Evolutionary conservation across 2,329 filamentous ascomycete species (phyloP).

Genomic region (Macroventuria anomochaeta): DNA sequence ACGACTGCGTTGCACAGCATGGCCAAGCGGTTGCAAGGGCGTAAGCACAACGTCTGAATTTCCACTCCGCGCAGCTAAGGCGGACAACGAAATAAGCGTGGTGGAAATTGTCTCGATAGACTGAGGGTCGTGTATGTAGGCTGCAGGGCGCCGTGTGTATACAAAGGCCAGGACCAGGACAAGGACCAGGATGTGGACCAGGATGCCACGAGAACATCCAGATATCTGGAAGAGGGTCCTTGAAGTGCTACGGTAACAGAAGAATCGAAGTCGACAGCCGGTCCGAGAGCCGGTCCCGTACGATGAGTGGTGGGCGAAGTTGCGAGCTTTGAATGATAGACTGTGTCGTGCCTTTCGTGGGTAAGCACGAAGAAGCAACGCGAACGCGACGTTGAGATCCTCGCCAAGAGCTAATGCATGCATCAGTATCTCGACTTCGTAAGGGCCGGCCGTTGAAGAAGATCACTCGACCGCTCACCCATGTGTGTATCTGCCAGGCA

Average conservation of each 20-base stretch:
- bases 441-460: background rate
- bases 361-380: slow-evolving; percentile 1
- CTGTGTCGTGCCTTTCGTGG: background rate
- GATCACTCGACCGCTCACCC: background rate
- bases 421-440: slow-evolving; percentile 1
- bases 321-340: background rate
- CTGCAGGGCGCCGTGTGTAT: slow-evolving; percentile 11
- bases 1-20: slow-evolving; percentile 11
- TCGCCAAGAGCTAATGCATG: background rate
- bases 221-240: background rate
- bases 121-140: background rate
- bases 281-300: background rate
- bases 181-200: background rate
- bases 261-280: slow-evolving; percentile 3
- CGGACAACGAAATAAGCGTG: background rate
- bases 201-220: slow-evolving; percentile 19
- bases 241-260: slow-evolving; percentile 15
- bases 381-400: background rate
- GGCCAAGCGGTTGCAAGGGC: slow-evolving; percentile 2
- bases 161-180: background rate
- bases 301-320: background rate
- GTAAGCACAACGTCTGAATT: slow-evolving; percentile 1
- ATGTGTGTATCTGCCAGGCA: background rate
- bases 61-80: background rate
- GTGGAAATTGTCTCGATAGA: slow-evolving; percentile 8